These are phyloP conservation scores for Boletus rufocinnamomeus DNA, from an alignment of 768 basidiomycete species.

Conservation along the genomic window DNA sequence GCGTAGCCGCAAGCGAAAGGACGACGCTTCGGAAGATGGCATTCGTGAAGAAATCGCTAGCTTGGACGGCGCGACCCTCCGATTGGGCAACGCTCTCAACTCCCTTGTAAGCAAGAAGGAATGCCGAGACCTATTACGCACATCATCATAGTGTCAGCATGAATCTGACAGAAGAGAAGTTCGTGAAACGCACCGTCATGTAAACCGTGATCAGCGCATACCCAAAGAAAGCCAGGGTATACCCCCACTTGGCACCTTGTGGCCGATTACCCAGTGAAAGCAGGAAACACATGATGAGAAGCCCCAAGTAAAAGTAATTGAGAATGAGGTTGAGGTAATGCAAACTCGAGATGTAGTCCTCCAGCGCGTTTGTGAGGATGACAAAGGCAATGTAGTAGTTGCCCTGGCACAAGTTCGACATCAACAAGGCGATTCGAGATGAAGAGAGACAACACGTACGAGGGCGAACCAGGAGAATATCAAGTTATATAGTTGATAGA, in stretches of 20 bases:
- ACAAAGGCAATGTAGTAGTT: conserved; percentile 91
- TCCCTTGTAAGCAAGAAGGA: conserved; percentile 83
- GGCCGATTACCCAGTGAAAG: conserved; percentile 89
- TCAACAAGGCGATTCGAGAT: conserved; percentile 2
- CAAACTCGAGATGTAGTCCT: conserved; percentile 61
- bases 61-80: conserved; percentile 47
- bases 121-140: conserved; percentile 60
- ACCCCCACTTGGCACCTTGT: conserved; percentile 86
- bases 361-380: conserved; percentile 74
- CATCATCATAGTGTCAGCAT: conserved; percentile 3
- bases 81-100: conserved; percentile 58
- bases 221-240: conserved; percentile 81
- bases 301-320: conserved; percentile 84
- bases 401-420: conserved; percentile 45
- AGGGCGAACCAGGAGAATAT: conserved; percentile 92
- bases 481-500: conserved; percentile 89
- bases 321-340: conserved; percentile 74
- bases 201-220: conserved; percentile 94
- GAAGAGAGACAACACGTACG: conserved; percentile 41
- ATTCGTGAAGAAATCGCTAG: conserved; percentile 73
- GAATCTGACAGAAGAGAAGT: conserved; percentile 5
- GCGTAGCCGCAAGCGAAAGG: conserved; percentile 80
- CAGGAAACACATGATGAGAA: conserved; percentile 86
- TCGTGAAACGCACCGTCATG: conserved; percentile 70
- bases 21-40: conserved; percentile 84